Conservation (phyloP, 2,329 filamentous ascomycete species). For the Phialophora macrospora region DNA sequence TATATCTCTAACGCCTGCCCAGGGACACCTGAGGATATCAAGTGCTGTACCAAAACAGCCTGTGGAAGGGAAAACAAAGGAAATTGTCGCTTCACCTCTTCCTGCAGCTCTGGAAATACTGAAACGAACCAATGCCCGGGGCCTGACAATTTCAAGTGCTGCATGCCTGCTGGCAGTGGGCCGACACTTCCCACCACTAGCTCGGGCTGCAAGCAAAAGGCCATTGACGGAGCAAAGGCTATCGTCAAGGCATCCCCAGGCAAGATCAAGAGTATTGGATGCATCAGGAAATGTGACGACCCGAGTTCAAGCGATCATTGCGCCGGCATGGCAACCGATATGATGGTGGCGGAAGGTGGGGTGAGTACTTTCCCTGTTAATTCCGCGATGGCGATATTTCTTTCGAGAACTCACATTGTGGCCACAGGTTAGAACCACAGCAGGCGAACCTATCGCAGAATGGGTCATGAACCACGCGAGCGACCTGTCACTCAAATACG, state of each 20-base stretch:
- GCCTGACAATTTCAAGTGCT: conserved; percentile 40
- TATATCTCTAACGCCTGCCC: conserved; percentile 45
- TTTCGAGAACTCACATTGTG: not conserved
- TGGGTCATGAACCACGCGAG: conserved; percentile 54
- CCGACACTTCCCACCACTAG: conserved; percentile 32
- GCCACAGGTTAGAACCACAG: conserved; percentile 45
- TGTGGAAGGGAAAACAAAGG: conserved; percentile 31
- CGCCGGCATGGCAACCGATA: conserved; percentile 43
- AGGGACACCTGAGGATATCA: conserved; percentile 39
- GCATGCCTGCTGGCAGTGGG: conserved; percentile 34
- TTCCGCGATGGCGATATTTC: not conserved
- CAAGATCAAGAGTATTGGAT: conserved; percentile 37
- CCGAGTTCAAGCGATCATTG: conserved; percentile 39
- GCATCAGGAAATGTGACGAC: conserved; percentile 38
- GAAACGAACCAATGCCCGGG: conserved; percentile 38
- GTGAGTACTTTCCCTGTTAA: conserved; percentile 32
- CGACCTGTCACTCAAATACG: conserved; percentile 53
- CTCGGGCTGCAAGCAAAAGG: conserved; percentile 36
- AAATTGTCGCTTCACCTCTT: conserved; percentile 38
- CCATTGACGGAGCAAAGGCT: conserved; percentile 36
- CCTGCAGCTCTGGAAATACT: conserved; percentile 32
- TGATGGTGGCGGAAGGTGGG: conserved; percentile 42
- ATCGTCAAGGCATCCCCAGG: conserved; percentile 38
- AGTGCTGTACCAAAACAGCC: conserved; percentile 38
- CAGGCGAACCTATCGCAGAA: conserved; percentile 54